Evolutionary conservation across 768 basidiomycete species (phyloP), one percentile per base, ranked within the genome.

Genomic region (Mycena rebaudengoi): DNA sequence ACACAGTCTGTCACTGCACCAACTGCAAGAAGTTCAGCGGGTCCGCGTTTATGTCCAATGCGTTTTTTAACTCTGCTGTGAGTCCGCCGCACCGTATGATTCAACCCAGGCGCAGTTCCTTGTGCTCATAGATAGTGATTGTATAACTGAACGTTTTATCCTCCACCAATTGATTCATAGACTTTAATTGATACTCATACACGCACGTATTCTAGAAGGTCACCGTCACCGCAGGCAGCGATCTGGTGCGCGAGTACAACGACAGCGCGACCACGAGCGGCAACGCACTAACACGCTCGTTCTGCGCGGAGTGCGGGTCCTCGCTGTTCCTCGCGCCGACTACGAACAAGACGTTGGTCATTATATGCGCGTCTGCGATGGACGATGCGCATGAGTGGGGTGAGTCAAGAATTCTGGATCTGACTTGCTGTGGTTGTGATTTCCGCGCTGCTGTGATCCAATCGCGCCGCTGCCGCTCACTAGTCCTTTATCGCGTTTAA

Each of bases 291-390:
- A 51, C 67, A 7, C 73, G 74, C 12, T 71, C 67, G 18, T 75
- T 75, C 67, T 75, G 74, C 52, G 60, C 71, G 3, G 62, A 66
- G 25, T 74, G 74, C 25, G 73, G 74, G 20, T 56, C 73, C 4
- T 71, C 66, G 5, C 32, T 75, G 43, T 75, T 75, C 67, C 56
- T 75, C 46, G 45, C 41, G 21, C 51, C 62, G 7, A 54, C 62
- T 5, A 55, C 39, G 1, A 57, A 56, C 32, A 37, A 40, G 21
- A 49, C 50, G 26, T 63, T 54, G 62, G 57, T 57, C 5, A 51
- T 10, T 13, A 33, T 63, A 11, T 57, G 54, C 49, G 48, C 62
- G 16, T 23, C 32, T 0, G 2, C 55, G 5, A 33, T 63, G 3
- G 54, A 57, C 2, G 41, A n/a, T 7, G 30, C 44, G 16, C n/a